A percentile compares a stretch with the other conserved stretches of the same genome.
Conservation (phyloP, 1,284 basidiomycete species). For the Austroboletus niveus region DNA sequence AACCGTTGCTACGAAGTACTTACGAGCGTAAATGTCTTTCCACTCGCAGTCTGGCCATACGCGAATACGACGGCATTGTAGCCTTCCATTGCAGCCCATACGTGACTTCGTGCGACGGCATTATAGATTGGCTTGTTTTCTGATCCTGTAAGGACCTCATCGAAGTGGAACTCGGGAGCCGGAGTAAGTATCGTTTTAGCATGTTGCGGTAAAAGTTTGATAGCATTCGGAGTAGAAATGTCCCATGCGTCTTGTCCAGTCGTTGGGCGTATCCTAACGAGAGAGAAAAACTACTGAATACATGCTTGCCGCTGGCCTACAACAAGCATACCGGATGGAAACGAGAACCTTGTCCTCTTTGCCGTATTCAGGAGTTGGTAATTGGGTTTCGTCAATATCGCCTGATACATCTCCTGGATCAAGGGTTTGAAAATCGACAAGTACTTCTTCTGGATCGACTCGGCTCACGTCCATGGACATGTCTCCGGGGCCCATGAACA, state of each 20-base stretch:
- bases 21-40: slow-evolving; percentile 90
- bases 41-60: slow-evolving; percentile 88
- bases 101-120: slow-evolving; percentile 82
- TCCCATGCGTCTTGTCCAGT: slow-evolving; percentile 57
- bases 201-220: slow-evolving; percentile 60
- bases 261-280: slow-evolving; percentile 65
- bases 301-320: not conserved
- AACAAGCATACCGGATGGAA: slow-evolving; percentile 64
- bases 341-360: slow-evolving; percentile 86
- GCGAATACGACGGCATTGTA: slow-evolving; percentile 96
- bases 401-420: slow-evolving; percentile 65
- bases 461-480: slow-evolving; percentile 68
- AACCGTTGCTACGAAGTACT: slow-evolving; percentile 11
- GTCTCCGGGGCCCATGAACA: slow-evolving; percentile 52
- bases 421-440: slow-evolving; percentile 70
- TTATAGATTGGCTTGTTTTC: slow-evolving; percentile 87
- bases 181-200: slow-evolving; percentile 45
- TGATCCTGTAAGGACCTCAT: slow-evolving; percentile 78
- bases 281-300: slow-evolving; percentile 2
- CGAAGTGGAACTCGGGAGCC: slow-evolving; percentile 62
- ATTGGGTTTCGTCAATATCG: slow-evolving; percentile 59
- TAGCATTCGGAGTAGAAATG: slow-evolving; percentile 40
- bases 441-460: slow-evolving; percentile 70
- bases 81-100: slow-evolving; percentile 92
- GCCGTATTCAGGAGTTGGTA: slow-evolving; percentile 46